Percentiles rank a stretch among this genome's conserved stretches.
These are phyloP conservation scores for Boletus rex-veris DNA, from an alignment of 768 basidiomycete genomes.

Conservation along the genomic window DNA sequence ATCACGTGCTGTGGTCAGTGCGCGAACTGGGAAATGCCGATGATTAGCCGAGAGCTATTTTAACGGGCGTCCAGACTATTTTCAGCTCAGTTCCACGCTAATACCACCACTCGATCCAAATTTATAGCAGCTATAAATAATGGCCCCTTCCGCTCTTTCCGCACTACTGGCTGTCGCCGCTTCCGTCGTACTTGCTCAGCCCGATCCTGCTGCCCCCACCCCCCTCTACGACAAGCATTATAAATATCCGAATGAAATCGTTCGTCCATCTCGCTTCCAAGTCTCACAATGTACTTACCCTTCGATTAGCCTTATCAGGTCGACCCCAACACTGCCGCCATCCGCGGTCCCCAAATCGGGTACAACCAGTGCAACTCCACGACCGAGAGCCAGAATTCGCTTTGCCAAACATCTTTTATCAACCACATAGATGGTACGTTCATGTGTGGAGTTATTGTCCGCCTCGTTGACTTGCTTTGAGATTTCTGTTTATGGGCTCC, in stretches of 20 bases:
- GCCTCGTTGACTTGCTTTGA: conserved; percentile 19
- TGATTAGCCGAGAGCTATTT: conserved; percentile 22
- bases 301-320: conserved; percentile 47
- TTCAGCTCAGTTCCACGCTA: background rate
- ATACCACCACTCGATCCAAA: background rate
- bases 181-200: conserved; percentile 31
- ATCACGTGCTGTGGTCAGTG: conserved; percentile 31
- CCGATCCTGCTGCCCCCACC: conserved; percentile 40
- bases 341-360: conserved; percentile 57
- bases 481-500: conserved; percentile 74
- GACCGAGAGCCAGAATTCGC: conserved; percentile 55
- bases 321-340: conserved; percentile 35
- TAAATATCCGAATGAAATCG: conserved; percentile 42
- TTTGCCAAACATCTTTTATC: conserved; percentile 68
- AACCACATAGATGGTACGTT: conserved; percentile 49
- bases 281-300: background rate
- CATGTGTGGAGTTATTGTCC: background rate
- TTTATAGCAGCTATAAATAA: conserved; percentile 1
- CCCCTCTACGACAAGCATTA: conserved; percentile 48
- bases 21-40: conserved; percentile 10
- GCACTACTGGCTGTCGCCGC: conserved; percentile 32
- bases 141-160: conserved; percentile 44
- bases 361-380: conserved; percentile 69
- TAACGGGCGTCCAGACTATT: background rate
- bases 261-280: conserved; percentile 19